Conservation (phyloP, 1,284 basidiomycete genomes). For the Grifola frondosa region DNA sequence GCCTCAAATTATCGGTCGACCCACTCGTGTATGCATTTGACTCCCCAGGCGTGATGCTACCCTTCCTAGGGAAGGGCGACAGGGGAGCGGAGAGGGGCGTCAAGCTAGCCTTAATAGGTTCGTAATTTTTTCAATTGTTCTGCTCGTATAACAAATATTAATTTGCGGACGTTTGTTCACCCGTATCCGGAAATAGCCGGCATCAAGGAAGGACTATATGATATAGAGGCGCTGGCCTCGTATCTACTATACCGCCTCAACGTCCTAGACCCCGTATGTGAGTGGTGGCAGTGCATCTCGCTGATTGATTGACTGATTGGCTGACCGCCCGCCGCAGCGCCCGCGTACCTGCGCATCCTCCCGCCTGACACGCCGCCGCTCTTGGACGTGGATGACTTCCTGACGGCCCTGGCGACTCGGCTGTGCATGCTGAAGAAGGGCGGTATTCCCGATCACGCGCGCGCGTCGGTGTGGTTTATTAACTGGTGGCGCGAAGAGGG, state of each 20-base stretch:
- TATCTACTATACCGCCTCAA: constrained; percentile 91
- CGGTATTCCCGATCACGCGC: constrained; percentile 65
- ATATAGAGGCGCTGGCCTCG: constrained; percentile 79
- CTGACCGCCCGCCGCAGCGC: constrained; percentile 39
- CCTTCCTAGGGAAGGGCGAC: constrained; percentile 86
- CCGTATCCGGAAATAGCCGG: constrained; percentile 58
- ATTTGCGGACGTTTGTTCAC: constrained; percentile 11
- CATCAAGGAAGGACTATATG: constrained; percentile 92
- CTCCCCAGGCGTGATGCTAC: constrained; percentile 96
- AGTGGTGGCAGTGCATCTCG: too few relatives aligned
- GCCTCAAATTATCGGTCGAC: constrained; percentile 76
- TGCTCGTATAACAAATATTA: neutral
- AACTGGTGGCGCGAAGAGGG: constrained; percentile 84
- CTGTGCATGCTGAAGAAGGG: constrained; percentile 83
- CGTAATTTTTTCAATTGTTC: neutral
- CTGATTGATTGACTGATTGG: too few relatives aligned
- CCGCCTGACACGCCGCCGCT: constrained; percentile 54
- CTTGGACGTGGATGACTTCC: constrained; percentile 60
- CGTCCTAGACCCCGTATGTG: constrained; percentile 69
- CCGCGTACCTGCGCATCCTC: constrained; percentile 69
- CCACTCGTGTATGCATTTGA: constrained; percentile 93
- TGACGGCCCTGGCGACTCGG: constrained; percentile 67
- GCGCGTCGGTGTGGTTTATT: constrained; percentile 80
- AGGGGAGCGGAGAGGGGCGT: constrained; percentile 88
- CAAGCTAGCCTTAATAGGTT: constrained; percentile 91